Evolutionary conservation across 768 basidiomycete genomes (phyloP).

Genomic region (Kwoniella bestiolae): DNA sequence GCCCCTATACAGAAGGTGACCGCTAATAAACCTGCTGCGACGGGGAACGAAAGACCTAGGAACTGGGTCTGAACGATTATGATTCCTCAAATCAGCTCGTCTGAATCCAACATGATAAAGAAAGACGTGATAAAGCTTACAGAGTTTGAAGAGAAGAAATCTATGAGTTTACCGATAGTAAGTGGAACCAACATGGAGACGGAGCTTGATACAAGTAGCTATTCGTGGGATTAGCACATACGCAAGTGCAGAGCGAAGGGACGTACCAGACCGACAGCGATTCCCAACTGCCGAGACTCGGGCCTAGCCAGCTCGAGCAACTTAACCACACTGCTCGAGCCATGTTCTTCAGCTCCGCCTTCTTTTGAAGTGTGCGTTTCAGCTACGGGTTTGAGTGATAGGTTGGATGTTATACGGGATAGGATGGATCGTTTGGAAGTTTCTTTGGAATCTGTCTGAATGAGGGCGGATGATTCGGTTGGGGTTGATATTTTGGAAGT

Average conservation of each 20-base stretch:
- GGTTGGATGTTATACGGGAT: constrained; percentile 22
- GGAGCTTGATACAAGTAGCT: constrained; percentile 82
- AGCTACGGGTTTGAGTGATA: constrained; percentile 22
- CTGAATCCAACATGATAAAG: neutral
- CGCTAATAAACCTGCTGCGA: constrained; percentile 76
- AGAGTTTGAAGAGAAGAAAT: constrained; percentile 78
- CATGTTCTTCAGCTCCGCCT: constrained; percentile 7
- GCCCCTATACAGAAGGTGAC: constrained; percentile 84
- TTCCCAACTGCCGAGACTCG: constrained; percentile 74
- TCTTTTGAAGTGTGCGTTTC: constrained; percentile 14
- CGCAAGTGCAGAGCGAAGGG: too few species aligned
- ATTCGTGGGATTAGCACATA: constrained; percentile 13
- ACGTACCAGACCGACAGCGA: constrained; percentile 69
- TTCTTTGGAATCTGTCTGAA: constrained; percentile 6
- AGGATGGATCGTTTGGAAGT: constrained; percentile 10
- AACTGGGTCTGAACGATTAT: constrained; percentile 62
- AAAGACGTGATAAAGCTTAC: constrained; percentile 60
- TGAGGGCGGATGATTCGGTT: neutral
- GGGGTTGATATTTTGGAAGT: neutral
- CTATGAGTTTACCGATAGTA: constrained; percentile 90
- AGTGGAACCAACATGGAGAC: constrained; percentile 92
- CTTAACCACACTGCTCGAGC: constrained; percentile 43
- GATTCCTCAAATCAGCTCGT: neutral
- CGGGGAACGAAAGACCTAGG: constrained; percentile 74
- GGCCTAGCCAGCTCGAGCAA: constrained; percentile 76